A percentile compares a stretch with the other conserved stretches of the same genome.
Evolutionary conservation across 2,329 filamentous ascomycete species (phyloP).

Genomic region (Plectosphaerella plurivora): DNA sequence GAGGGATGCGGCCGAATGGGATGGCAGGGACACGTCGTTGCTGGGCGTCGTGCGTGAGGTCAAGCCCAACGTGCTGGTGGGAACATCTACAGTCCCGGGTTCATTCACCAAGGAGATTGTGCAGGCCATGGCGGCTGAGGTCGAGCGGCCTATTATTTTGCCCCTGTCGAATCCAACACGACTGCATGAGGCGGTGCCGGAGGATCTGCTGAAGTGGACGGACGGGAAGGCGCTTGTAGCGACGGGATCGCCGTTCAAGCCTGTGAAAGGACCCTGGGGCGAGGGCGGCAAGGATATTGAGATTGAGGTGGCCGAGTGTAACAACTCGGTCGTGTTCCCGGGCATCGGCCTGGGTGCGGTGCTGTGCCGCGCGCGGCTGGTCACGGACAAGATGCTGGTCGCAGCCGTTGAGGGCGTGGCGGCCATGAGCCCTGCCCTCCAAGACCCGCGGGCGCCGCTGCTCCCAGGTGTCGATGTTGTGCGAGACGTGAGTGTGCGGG

Average conservation of each 20-base stretch:
- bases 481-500: constrained; percentile 69
- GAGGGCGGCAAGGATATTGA: constrained; percentile 35
- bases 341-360: constrained; percentile 80
- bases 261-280: constrained; percentile 60
- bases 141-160: constrained; percentile 70
- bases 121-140: constrained; percentile 69
- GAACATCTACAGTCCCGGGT: constrained; percentile 74
- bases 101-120: constrained; percentile 73
- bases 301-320: constrained; percentile 69
- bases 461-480: constrained; percentile 74
- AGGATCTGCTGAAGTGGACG: constrained; percentile 75
- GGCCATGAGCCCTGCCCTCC: constrained; percentile 63
- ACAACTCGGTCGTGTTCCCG: constrained; percentile 82
- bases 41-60: constrained; percentile 64
- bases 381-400: constrained; percentile 78
- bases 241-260: constrained; percentile 77
- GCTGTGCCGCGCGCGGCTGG: constrained; percentile 59
- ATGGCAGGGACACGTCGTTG: constrained; percentile 52
- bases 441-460: constrained; percentile 59
- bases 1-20: constrained; percentile 60
- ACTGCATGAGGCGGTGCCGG: constrained; percentile 75
- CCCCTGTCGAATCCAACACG: constrained; percentile 82
- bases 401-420: constrained; percentile 73
- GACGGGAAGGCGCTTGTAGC: constrained; percentile 73
- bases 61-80: constrained; percentile 77